Evolutionary conservation across 148 eudicot genomes (phyloP), one percentile per base, ranked within the genome.

Genomic region (Cornus florida): DNA sequence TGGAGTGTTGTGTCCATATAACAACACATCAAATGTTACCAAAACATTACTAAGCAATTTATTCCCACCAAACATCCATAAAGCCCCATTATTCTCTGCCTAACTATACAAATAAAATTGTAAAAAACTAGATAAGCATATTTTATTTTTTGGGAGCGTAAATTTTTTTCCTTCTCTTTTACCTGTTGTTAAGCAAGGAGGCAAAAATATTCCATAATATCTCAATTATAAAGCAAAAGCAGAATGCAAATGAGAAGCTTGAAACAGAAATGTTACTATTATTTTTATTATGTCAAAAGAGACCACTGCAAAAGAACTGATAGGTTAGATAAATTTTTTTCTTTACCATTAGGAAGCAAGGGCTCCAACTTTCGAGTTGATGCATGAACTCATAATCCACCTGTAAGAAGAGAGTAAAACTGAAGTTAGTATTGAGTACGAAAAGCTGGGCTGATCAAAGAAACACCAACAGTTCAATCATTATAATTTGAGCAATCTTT

Each of bases 251-350:
- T 56, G 67, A 28, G 28, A 28, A 28, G 28, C 28, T 28, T 28
- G 28, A 28, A 28, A 28, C 28, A 17, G 50, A 13, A n/a, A 19
- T 13, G 12, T 13, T 76, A 57, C 43, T 31, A 67, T 50, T 20
- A 50, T 2, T 46, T 19, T 19, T 10, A 76, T 53, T 67, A 24
- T 20, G 32, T 7, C 19, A 56, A 10, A 41, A 78, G 92, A 20
- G 94, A 91, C 94, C 94, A 91, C 76, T 87, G 82, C 78, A 89
- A 76, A 60, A 91, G 78, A 70, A 86, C 82, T 28, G 88, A 86
- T 38, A 89, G 43, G 81, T 87, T 89, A 33, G 85, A 80, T 14
- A 68, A 74, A 48, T 86, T 87, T 76, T 81, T 82, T 69, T 83
- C 87, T 79, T 56, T 38, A 16, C 87, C 88, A 79, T 83, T 24